Percentiles rank a stretch among this genome's conserved stretches.
Conservation (phyloP, 768 basidiomycete species). For the Macrolepiota dolichaula region DNA sequence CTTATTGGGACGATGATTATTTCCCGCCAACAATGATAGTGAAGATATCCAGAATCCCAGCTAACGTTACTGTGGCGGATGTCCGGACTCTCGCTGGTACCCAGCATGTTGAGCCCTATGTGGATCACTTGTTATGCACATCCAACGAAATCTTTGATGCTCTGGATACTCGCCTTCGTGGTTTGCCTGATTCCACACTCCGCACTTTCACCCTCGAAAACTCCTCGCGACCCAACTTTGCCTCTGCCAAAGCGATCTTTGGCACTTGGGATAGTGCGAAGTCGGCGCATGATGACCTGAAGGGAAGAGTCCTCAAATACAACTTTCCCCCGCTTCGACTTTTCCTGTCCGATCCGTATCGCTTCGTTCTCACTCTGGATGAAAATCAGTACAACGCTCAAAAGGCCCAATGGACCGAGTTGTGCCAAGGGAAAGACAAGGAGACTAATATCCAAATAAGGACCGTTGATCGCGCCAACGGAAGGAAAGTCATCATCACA, state of each 20-base stretch:
- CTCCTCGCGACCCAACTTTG: background rate
- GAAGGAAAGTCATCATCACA: conserved; percentile 31
- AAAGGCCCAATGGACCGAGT: conserved; percentile 42
- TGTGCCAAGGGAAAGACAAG: conserved; percentile 33
- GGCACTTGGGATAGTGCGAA: conserved; percentile 46
- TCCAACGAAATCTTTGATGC: conserved; percentile 8
- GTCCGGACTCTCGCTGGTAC: conserved; percentile 2
- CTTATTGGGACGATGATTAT: background rate
- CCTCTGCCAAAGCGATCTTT: conserved; percentile 41
- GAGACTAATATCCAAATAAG: conserved; percentile 19
- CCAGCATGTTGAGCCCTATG: background rate
- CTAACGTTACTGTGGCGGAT: background rate
- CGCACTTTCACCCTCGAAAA: conserved; percentile 7
- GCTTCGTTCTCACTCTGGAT: conserved; percentile 48
- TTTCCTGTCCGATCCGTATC: conserved; percentile 44
- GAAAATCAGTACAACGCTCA: conserved; percentile 49
- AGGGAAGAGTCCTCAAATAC: conserved; percentile 23
- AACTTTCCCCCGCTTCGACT: conserved; percentile 32
- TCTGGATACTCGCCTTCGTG: background rate
- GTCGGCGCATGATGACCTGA: conserved; percentile 31
- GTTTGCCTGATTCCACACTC: background rate
- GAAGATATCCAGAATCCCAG: conserved; percentile 8
- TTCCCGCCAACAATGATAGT: background rate
- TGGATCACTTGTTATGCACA: background rate
- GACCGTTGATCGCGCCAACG: conserved; percentile 25